Base-by-base conservation (phyloP, 2,329 filamentous ascomycete genomes). In the Diaporthe nobilis region DNA sequence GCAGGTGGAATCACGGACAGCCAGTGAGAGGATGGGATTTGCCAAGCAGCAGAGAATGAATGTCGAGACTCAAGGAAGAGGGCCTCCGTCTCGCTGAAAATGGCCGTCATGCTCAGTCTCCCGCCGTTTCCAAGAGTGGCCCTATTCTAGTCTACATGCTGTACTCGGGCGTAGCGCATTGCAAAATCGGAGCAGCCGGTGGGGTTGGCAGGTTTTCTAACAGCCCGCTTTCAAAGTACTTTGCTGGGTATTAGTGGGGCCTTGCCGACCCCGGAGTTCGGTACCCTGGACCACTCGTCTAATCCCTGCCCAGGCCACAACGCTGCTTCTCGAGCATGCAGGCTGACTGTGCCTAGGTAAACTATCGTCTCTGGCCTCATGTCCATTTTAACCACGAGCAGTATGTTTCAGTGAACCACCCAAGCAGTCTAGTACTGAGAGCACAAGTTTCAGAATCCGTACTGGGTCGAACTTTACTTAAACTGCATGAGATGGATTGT, bases 201-300 rank as follows among this genome's bases (percentile, higher is more conserved):
- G 65, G 65, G 65, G 65, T 25, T 70, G 49, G 65, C 65, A n/a
- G 34, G 47, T 70, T 42, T 55, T 70, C 49, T 31, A 55, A 31
- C 34, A 42, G 47, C 65, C 53, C 9, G 22, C 51, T 39, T 34
- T 25, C 25, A 42, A 70, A 42, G 65, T 70, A 13, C 49, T 28
- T 25, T 42, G 31, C 20, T 70, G 65, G 61, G 13, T 55, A 70
- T 42, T 42, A 55, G 65, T 70, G 65, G 65, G 37, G 51, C 68
- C 58, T 42, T 75, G 70, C 74, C 74, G 74, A 75, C 70, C 74
- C 70, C 74, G 74, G 74, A 73, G 44, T 72, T 42, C n/a, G 58
- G 47, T 51, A 51, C 44, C 57, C 73, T 57, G n/a, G n/a, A 31
- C 17, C 20, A 12, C 31, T 37, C 9, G n/a, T 9, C 13, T 12